Percentiles rank a stretch among this genome's conserved stretches.
phyloP scores from a whole-genome alignment of 129 eudicot species.

The Pseudognaphalium luteoalbum region DNA sequence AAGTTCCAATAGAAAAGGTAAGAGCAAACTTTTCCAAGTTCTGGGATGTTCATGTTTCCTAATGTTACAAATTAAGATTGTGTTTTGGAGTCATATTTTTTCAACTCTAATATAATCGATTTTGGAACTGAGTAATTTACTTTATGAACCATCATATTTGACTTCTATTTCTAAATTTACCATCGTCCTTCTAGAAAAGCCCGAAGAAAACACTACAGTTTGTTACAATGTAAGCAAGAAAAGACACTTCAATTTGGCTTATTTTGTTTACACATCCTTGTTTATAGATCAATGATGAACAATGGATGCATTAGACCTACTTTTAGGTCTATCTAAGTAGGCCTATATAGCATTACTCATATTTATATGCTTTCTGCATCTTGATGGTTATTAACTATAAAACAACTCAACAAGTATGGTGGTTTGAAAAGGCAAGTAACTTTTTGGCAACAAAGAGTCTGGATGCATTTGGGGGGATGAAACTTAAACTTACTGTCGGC shows the following conservation, averaged over 20 bases:
- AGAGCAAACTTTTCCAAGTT: background rate
- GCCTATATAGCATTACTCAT: background rate
- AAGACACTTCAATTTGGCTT: background rate
- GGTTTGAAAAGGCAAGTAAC: background rate
- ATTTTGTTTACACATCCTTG: background rate
- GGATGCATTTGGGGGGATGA: background rate
- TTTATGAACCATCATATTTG: background rate
- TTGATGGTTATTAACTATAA: background rate
- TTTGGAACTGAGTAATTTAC: background rate
- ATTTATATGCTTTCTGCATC: background rate
- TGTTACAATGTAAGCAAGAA: background rate
- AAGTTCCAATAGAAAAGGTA: slow-evolving; percentile 98
- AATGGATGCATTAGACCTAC: too few relatives aligned
- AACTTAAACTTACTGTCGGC: background rate
- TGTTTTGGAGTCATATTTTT: background rate
- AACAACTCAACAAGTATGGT: background rate
- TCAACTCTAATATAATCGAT: background rate
- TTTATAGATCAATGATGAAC: too few relatives aligned
- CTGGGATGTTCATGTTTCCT: background rate
- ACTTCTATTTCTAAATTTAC: background rate
- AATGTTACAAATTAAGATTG: background rate
- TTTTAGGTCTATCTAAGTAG: too few relatives aligned
- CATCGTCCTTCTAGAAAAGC: background rate
- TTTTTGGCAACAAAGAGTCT: background rate
- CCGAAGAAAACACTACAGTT: background rate